Evolutionary conservation across 140 eudicot species (phyloP), one percentile per base, ranked within the genome.

Genomic region (Oenanthe javanica): DNA sequence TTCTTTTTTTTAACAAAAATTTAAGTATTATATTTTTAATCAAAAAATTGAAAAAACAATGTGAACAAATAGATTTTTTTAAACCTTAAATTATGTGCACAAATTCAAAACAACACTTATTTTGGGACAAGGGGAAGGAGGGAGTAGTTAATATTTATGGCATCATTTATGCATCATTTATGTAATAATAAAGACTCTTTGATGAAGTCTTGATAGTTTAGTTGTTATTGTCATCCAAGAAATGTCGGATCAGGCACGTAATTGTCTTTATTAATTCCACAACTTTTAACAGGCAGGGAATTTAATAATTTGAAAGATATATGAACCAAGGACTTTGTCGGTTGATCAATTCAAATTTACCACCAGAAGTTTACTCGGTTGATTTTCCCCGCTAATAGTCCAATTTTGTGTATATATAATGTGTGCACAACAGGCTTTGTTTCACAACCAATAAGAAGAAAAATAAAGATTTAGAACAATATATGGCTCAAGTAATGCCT

Each of bases 251-350:
- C 57, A 2, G 57, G 57, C 19, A 51, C 57, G 19, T 31, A 31
- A 31, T 31, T 31, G 31, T 31, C 31, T 31, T 31, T 31, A 31
- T 31, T 31, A n/a, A n/a, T n/a, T 55, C 61, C n/a, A 76, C 43
- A 19, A 54, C 59, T 31, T 31, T 31, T 31, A 31, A 31, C 31
- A 31, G 31, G 31, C 31, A 31, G 31, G 31, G 1, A 31, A 31
- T 31, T 31, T 31, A 31, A 31, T 52, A 52, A 54, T 47, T 69
- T 5, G 25, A 63, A 7, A 0, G 9, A 2, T 42, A 45, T 1
- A 81, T 84, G 70, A 83, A 83, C 23, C 25, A 55, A 18, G 9
- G 64, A 19, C 25, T 18, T 19, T 55, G 64, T 55, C 64, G 25
- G 64, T 19, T 55, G 23, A 55, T 18, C 23, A 19, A 25, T 55